Base-by-base conservation (phyloP, 306 rosid genomes). In the Vicia villosa region DNA sequence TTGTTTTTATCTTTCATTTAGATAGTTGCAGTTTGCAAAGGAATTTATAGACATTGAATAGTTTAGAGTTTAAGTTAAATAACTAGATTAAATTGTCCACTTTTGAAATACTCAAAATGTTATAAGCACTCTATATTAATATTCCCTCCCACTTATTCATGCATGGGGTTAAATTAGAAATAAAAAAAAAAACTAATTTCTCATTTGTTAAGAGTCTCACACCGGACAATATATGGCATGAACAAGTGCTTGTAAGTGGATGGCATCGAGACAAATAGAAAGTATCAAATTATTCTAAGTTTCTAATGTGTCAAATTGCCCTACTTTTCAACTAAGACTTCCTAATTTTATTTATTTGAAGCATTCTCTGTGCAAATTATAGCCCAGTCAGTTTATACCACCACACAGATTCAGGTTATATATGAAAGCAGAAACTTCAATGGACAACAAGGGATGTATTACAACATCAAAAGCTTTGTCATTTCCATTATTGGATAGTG, bases 391-490 rank as follows among this genome's bases (percentile, higher is more conserved):
- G n/a, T n/a, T n/a, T n/a, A n/a, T n/a, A n/a, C n/a, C n/a, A n/a
- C n/a, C 32, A 21, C 34, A 52, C 3, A 10, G 9, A 52, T 52
- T 52, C 34, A 20, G 22, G 32, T 22, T n/a, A n/a, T n/a, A n/a
- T 21, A 52, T 21, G 15, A 21, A 11, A 52, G 32, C 34, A 19
- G 32, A 21, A 52, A 10, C 59, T 21, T 52, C 59, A 50, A 50
- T 9, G 55, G 22, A 17, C 55, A 49, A 49, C 24, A 49, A 6
- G 8, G 22, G 22, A 68, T 37, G 63, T 30, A 59, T 61, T 22
- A 20, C 50, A 40, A 13, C 68, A 38, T 19, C 40, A 42, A 72
- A 37, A 71, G 57, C 63, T 42, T 43, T 30, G 41, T 11, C 40
- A 43, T 66, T 19, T 55, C n/a, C 60, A 45, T 20, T n/a, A 63